phyloP scores from a whole-genome alignment of 2,329 filamentous ascomycete genomes.

The Colletotrichum sidae region DNA sequence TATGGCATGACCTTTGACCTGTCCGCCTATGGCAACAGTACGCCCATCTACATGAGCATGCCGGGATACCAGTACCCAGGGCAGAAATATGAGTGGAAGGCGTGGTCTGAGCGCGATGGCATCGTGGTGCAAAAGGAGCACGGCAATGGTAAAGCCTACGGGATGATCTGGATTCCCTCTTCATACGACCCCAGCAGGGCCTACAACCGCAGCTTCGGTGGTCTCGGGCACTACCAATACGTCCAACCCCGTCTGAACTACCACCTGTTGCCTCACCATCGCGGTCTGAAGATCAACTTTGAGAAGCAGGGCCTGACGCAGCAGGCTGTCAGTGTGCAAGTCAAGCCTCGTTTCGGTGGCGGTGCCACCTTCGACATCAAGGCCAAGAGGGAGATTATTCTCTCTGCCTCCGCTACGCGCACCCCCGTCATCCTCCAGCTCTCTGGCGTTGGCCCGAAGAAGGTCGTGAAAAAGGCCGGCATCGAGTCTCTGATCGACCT shows the following conservation, averaged over 20 bases:
- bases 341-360: conserved; percentile 30
- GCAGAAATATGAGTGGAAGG: conserved; percentile 9
- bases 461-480: conserved; percentile 50
- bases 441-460: conserved; percentile 63
- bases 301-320: conserved; percentile 36
- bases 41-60: conserved; percentile 40
- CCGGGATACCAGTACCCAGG: conserved; percentile 41
- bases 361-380: conserved; percentile 21
- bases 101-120: conserved; percentile 8
- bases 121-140: conserved; percentile 6
- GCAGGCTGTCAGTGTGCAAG: conserved; percentile 45
- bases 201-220: conserved; percentile 11
- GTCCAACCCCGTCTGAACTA: conserved; percentile 1
- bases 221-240: conserved; percentile 8
- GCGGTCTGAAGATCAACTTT: conserved; percentile 3
- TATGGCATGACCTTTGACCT: conserved; percentile 21
- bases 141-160: conserved; percentile 2
- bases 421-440: conserved; percentile 68
- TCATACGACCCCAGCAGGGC: conserved; percentile 11
- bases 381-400: conserved; percentile 43
- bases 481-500: conserved; percentile 66
- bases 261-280: conserved; percentile 4
- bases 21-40: conserved; percentile 31
- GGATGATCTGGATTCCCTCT: conserved; percentile 13
- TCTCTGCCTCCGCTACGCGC: conserved; percentile 61